Percentiles rank a stretch among this genome's conserved stretches.
Conservation (phyloP, 495 filamentous ascomycete genomes). For the Tirmania nivea region DNA sequence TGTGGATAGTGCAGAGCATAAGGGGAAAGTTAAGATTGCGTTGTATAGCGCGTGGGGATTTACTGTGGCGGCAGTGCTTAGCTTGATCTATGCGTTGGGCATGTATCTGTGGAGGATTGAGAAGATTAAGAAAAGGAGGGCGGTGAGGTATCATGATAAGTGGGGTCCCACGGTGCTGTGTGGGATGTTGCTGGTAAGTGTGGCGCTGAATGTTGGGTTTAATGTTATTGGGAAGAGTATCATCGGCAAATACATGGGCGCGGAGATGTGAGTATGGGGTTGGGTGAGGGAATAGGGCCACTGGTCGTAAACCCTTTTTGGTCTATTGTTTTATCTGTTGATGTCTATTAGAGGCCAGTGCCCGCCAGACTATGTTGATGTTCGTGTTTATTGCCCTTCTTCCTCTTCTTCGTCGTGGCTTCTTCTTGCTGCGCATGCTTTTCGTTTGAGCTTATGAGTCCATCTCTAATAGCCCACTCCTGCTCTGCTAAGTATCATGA, state of each 20-base stretch:
- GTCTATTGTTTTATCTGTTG: too few relatives aligned
- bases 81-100: slow-evolving; percentile 54
- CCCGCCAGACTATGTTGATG: too few relatives aligned
- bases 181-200: slow-evolving; percentile 42
- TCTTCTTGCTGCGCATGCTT: too few relatives aligned
- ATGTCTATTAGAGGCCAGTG: too few relatives aligned
- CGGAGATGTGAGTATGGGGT: neutral
- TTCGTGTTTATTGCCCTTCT: too few relatives aligned
- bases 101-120: slow-evolving; percentile 74
- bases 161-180: slow-evolving; percentile 73
- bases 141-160: slow-evolving; percentile 75
- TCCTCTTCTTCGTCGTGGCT: too few relatives aligned
- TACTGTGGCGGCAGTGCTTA: slow-evolving; percentile 52
- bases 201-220: slow-evolving; percentile 57
- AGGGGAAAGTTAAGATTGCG: slow-evolving; percentile 24
- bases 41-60: slow-evolving; percentile 47
- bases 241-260: neutral
- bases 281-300: slow-evolving; percentile 1
- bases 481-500: too few relatives aligned
- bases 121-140: slow-evolving; percentile 58
- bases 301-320: too few relatives aligned
- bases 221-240: slow-evolving; percentile 21
- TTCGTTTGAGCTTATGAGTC: too few relatives aligned
- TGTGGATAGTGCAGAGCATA: slow-evolving; percentile 18
- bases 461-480: too few relatives aligned